Conservation (phyloP, 148 eudicot species). For the Spergularia marina region DNA sequence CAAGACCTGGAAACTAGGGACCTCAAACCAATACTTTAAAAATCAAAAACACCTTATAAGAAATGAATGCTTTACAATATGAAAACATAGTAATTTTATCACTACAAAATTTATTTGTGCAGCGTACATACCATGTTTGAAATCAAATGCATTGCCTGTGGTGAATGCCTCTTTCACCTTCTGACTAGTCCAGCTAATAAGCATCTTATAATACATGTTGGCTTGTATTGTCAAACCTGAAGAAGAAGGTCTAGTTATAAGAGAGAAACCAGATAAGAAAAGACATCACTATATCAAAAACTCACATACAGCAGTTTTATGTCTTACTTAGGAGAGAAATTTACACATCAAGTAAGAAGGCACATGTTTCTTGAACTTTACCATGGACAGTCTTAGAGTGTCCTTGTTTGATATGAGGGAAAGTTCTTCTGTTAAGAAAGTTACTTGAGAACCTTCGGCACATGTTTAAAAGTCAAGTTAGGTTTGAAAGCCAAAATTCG, state of each 20-base stretch:
- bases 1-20: no score
- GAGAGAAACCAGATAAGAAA: neutral
- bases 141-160: slow-evolving; percentile 78
- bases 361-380: no score
- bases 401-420: no score
- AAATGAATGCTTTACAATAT: neutral
- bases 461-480: no score
- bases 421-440: no score
- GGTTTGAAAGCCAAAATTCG: no score
- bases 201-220: slow-evolving; percentile 84
- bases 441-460: no score
- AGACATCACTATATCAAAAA: neutral
- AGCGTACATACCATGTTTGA: slow-evolving; percentile 67
- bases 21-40: neutral
- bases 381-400: no score
- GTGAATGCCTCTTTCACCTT: slow-evolving; percentile 79
- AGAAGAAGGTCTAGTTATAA: neutral
- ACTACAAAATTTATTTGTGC: neutral
- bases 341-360: no score
- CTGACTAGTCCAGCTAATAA: slow-evolving; percentile 96
- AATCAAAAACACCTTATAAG: neutral
- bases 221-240: slow-evolving; percentile 95
- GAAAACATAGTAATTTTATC: neutral
- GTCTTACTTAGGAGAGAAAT: no score
- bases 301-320: no score